Base-by-base conservation (phyloP, 495 filamentous ascomycete genomes). In the Hypoxylon crocopeplum region DNA sequence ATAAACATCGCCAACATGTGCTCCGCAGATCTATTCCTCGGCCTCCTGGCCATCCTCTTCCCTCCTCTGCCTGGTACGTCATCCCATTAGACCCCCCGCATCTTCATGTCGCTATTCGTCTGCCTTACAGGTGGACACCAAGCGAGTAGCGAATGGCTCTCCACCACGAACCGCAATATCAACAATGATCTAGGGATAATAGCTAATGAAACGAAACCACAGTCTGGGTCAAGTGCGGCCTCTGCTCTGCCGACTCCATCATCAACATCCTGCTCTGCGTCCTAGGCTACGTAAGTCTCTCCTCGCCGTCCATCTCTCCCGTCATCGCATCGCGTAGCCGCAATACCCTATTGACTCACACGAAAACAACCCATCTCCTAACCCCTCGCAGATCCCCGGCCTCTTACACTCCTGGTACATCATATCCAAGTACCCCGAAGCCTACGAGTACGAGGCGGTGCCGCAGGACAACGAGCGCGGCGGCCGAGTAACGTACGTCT, bases 361-460 rank as follows among this genome's bases (percentile, higher is more conserved):
- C 36, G 33, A 59, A 65, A 55, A 8, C 32, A 46, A 39, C 24
- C n/a, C 12, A 25, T 46, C 36, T 36, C 27, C 37, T 25, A 45
- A 38, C 29, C 12, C 20, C 29, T 36, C n/a, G 2, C 33, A 83
- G 80, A 60, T 98, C 59, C 94, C 94, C 16, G 94, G 94, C 47
- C 85, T 98, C 19, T 74, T 98, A 5, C 94, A 98, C 75, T 83
- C 94, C 69, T 98, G 93, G 93, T 98, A 98, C 84, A 97, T 98
- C 75, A 96, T 98, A 79, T 77, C 88, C 69, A 88, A 88, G 69
- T 91, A 88, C 72, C 95, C 95, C 20, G 93, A 97, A 24, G 72
- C 83, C 21, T 84, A 82, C 57, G 79, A 82, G 55, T 91, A 94
- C 73, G 79, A 86, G 40, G 69, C 76, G 27, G 71, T 87, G 41